A percentile compares a stretch with the other conserved stretches of the same genome.
Evolutionary conservation across 139 green algal genomes (phyloP).

Genomic region (Astrephomene gubernaculifera): DNA sequence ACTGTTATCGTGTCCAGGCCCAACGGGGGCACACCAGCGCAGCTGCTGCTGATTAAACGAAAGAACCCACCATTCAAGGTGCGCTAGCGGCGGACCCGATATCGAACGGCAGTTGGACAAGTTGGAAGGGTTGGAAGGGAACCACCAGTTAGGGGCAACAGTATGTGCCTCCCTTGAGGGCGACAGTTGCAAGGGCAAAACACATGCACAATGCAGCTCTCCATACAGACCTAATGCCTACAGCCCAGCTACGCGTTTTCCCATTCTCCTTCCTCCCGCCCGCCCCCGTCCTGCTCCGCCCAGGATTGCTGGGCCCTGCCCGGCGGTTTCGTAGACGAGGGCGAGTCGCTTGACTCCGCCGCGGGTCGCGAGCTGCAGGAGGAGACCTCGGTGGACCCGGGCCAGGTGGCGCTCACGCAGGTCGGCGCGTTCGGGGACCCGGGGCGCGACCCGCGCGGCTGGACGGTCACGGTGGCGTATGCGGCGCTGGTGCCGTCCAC

Average conservation of each 20-base stretch:
- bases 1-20: constrained; percentile 67
- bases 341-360: constrained; percentile 78
- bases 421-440: constrained; percentile 35
- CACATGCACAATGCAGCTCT: too few species aligned
- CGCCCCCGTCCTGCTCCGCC: too few species aligned
- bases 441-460: constrained; percentile 87
- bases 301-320: constrained; percentile 86
- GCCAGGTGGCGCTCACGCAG: constrained; percentile 60
- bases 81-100: not conserved
- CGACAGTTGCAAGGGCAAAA: too few species aligned
- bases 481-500: constrained; percentile 77
- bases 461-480: constrained; percentile 87
- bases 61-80: constrained; percentile 80
- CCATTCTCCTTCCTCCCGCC: not conserved
- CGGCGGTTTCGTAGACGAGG: constrained; percentile 91
- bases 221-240: too few species aligned
- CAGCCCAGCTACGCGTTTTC: too few species aligned
- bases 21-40: not conserved
- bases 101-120: not conserved
- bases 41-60: constrained; percentile 80
- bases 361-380: constrained; percentile 88
- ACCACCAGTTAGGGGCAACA: too few species aligned
- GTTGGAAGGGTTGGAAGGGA: too few species aligned
- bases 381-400: constrained; percentile 82
- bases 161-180: too few species aligned